phyloP scores from a whole-genome alignment of 305 asterid genomes.

The Caryopteris hybrid region DNA sequence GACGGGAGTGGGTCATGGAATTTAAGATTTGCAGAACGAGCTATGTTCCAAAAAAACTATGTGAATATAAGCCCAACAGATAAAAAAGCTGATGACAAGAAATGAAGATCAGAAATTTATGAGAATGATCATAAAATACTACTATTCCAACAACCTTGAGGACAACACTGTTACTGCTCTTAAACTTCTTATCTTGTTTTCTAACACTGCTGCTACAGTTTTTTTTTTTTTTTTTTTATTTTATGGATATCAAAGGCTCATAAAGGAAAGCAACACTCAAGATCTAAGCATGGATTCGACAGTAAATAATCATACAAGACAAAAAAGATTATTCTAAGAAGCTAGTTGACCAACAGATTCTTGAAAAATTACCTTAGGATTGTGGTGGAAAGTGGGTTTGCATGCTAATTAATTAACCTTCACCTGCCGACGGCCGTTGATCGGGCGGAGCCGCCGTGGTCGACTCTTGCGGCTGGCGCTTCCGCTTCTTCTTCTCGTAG shows the following conservation, averaged over 20 bases:
- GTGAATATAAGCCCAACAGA: neutral
- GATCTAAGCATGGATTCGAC: neutral
- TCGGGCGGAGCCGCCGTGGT: constrained; percentile 6
- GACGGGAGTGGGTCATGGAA: too few species aligned
- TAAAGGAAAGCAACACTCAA: neutral
- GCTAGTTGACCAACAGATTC: neutral
- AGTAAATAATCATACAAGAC: neutral
- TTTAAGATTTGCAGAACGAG: too few species aligned
- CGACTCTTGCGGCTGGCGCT: constrained; percentile 45
- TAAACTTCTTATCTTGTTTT: neutral
- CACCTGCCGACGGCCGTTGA: constrained; percentile 29
- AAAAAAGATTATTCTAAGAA: too few species aligned
- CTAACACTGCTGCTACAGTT: neutral
- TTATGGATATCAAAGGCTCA: neutral
- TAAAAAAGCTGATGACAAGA: neutral
- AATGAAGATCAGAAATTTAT: neutral
- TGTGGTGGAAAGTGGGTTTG: neutral
- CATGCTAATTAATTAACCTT: constrained; percentile 18
- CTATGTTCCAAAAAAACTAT: too few species aligned
- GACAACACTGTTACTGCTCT: too few species aligned
- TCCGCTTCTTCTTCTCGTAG: constrained; percentile 76
- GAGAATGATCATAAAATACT: constrained; percentile 4
- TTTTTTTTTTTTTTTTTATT: neutral
- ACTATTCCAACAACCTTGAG: constrained; percentile 12
- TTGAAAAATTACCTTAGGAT: neutral